A percentile compares a stretch with the other conserved stretches of the same genome.
Evolutionary conservation across 2,329 filamentous ascomycete species (phyloP).

Genomic region (Ophiostoma angusticollis): DNA sequence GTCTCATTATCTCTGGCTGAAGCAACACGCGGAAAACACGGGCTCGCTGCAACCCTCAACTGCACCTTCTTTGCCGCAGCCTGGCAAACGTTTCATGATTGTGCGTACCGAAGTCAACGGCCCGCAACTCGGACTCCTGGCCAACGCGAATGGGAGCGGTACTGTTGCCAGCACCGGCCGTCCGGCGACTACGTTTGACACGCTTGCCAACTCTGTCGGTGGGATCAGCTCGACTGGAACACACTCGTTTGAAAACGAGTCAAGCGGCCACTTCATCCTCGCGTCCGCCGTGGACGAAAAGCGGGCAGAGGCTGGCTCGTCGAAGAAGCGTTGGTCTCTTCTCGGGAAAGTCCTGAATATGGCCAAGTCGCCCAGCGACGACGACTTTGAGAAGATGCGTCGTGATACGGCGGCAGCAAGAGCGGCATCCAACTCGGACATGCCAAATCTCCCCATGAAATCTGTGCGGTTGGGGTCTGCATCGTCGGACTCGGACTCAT

Average conservation of each 20-base stretch:
- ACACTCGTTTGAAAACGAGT: constrained; percentile 14
- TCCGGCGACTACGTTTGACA: constrained; percentile 8
- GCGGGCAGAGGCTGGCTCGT: constrained; percentile 19
- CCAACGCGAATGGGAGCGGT: constrained; percentile 1
- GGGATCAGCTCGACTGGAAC: neutral
- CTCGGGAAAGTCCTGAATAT: constrained; percentile 48
- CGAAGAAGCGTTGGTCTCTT: constrained; percentile 50
- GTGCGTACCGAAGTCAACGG: constrained; percentile 59
- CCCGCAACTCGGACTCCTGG: constrained; percentile 31
- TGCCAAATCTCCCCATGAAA: constrained; percentile 26
- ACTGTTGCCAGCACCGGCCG: neutral
- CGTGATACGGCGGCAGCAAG: constrained; percentile 37
- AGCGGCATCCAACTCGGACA: constrained; percentile 7
- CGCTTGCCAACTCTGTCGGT: neutral
- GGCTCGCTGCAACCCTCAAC: constrained; percentile 53
- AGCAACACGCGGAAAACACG: constrained; percentile 47
- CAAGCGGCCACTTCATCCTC: neutral
- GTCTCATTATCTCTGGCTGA: constrained; percentile 67
- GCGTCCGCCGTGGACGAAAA: constrained; percentile 9
- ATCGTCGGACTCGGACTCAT: constrained; percentile 36
- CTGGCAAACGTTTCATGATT: constrained; percentile 76
- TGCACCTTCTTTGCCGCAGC: constrained; percentile 71
- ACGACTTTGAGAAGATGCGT: constrained; percentile 37
- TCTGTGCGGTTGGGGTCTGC: constrained; percentile 22
- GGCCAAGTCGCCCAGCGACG: constrained; percentile 19